Base-by-base conservation (phyloP, 352 stramenopile species). In the Achlya hypogyna region DNA sequence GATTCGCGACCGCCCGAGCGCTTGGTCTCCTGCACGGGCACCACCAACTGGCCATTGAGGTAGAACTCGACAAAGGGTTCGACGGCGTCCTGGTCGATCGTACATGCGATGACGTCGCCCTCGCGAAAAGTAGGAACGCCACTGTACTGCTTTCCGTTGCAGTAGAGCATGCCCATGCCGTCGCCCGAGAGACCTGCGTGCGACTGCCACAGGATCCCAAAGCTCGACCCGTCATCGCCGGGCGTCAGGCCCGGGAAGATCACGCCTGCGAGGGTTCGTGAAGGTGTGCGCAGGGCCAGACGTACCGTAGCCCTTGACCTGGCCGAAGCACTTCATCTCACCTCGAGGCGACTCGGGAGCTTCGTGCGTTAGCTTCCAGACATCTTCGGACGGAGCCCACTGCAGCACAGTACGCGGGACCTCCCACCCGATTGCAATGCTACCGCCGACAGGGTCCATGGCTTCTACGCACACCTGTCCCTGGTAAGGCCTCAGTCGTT, bases 391-490 rank as follows among this genome's bases (percentile, higher is more conserved):
- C 20, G 63, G 63, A 10, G n/a, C 31, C 63, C 63, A 70, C 27
- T 70, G 52, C 52, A 70, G 27, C n/a, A 51, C 35, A 18, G 31
- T 45, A 8, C 80, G 74, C 10, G 81, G 78, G 25, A 88, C 75
- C 63, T 92, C 83, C 83, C 83, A 92, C n/a, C 81, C 83, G 3
- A 92, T 56, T n/a, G 89, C 63, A 12, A 92, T 63, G 59, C 78
- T 92, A 60, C 87, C 81, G n/a, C 83, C 81, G 16, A 85, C 79
- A 12, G 78, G 76, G 2, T 70, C 76, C 63, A 87, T 81, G 38
- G 76, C 62, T n/a, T 85, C 80, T 40, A 86, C 58, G 16, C 52
- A 76, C 22, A 45, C 73, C 65, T 77, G 31, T 38, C 47, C 18
- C 5, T 28, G 1, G 20, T 56, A 2, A 42, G 20, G 10, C 27